Conservation (phyloP, 2,329 filamentous ascomycete species). For the Trichoderma sp. region DNA sequence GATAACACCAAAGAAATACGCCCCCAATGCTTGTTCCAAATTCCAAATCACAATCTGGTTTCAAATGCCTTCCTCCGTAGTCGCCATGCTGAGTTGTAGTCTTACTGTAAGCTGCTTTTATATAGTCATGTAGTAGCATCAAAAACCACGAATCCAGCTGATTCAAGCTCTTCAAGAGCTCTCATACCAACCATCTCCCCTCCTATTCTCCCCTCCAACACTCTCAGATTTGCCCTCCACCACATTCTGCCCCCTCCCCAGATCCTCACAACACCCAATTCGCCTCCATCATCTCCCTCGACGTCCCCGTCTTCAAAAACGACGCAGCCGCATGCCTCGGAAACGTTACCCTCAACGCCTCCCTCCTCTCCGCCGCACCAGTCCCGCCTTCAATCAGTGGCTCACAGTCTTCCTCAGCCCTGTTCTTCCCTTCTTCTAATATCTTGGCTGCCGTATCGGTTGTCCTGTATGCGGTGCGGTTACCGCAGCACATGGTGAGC, state of each 20-base stretch:
- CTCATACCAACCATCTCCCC: neutral
- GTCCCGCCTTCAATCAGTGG: slow-evolving; percentile 22
- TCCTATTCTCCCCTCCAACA: neutral
- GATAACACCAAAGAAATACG: neutral
- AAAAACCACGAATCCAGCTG: neutral
- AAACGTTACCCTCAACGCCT: slow-evolving; percentile 4
- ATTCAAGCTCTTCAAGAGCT: neutral
- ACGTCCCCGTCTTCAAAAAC: slow-evolving; percentile 42
- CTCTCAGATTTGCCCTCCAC: neutral
- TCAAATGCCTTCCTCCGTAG: too few species aligned
- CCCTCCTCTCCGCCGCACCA: neutral
- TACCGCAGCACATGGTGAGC: slow-evolving; percentile 21
- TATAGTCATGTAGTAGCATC: neutral
- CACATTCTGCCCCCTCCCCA: too few species aligned
- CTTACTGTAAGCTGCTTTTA: neutral
- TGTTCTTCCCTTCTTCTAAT: slow-evolving; percentile 2
- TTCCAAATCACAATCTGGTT: neutral
- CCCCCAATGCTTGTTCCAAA: neutral
- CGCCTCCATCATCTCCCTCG: slow-evolving; percentile 37
- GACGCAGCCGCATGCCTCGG: slow-evolving; percentile 43
- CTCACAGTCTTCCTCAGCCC: slow-evolving; percentile 19
- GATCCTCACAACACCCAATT: slow-evolving; percentile 32
- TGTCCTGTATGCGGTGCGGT: neutral
- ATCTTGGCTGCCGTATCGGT: neutral
- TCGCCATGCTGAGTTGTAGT: neutral